Evolutionary conservation across 2,329 filamentous ascomycete species (phyloP).

Genomic region (Xylariaceae sp.): DNA sequence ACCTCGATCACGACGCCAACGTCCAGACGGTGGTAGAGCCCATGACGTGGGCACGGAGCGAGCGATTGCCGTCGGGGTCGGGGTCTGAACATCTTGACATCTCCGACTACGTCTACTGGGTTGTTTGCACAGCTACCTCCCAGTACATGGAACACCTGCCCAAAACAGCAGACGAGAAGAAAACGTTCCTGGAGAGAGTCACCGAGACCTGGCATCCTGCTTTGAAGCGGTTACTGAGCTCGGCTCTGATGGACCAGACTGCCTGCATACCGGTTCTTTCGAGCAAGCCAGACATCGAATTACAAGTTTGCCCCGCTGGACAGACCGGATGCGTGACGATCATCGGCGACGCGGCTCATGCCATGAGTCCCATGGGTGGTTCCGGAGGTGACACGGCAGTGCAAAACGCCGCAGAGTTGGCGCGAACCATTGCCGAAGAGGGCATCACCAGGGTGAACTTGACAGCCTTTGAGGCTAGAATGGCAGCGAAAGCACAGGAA

Average conservation of each 20-base stretch:
- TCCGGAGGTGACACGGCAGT: constrained; percentile 26
- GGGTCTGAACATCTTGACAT: no score
- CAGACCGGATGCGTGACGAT: constrained; percentile 17
- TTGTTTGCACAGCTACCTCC: constrained; percentile 20
- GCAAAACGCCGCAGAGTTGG: constrained; percentile 22
- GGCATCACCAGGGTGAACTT: constrained; percentile 14
- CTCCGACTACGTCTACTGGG: constrained; percentile 24
- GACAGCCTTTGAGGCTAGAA: constrained; percentile 19
- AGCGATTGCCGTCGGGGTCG: constrained; percentile 16
- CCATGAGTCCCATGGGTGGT: constrained; percentile 29
- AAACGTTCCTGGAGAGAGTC: constrained; percentile 12
- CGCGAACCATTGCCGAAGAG: constrained; percentile 16
- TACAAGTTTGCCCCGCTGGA: constrained; percentile 11
- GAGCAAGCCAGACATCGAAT: constrained; percentile 25
- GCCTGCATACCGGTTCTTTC: constrained; percentile 24
- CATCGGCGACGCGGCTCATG: constrained; percentile 23
- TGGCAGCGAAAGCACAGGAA: constrained; percentile 21
- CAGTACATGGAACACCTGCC: constrained; percentile 19
- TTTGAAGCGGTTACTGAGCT: constrained; percentile 20
- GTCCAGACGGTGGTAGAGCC: constrained; percentile 24
- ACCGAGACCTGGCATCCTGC: constrained; percentile 23
- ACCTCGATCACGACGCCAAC: constrained; percentile 21
- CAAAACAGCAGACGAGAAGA: constrained; percentile 20
- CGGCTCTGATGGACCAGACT: constrained; percentile 17
- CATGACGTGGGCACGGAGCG: constrained; percentile 22